Base-by-base conservation (phyloP, 768 basidiomycete genomes). In the Boletus speciosus region DNA sequence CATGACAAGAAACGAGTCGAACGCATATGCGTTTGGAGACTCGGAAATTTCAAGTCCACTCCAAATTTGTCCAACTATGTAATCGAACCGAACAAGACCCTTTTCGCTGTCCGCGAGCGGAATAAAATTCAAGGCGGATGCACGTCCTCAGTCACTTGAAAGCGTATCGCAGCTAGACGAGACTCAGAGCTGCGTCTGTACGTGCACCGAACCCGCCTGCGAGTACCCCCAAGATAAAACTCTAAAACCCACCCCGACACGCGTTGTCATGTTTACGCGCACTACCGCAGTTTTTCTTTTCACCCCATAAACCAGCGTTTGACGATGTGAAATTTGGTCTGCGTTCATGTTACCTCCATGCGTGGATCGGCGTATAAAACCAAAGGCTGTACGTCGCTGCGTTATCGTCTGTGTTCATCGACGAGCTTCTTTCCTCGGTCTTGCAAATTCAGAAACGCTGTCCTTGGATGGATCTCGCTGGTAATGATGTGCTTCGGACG, bases 41-140 rank as follows among this genome's bases (percentile, higher is more conserved):
- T 47, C 35, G n/a, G 46, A 47, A 48, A 59, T 59, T 67, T 67
- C 59, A 65, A 69, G 46, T 36, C 45, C 19, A 60, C 59, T 51
- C 58, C 55, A 69, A 67, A 69, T 65, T 61, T 49, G 56, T 64
- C 39, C 34, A n/a, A 31, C 31, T 36, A 0, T 37, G 49, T 21
- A 55, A 38, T 52, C 34, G 38, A 44, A 25, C 60, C 60, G 60
- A 61, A 58, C 55, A 61, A n/a, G 45, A 21, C 27, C 16, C 32
- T 3, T 32, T 21, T 34, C 32, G 25, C 21, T 15, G 46, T 11
- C 46, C 34, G 46, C 15, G 46, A 47, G 21, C 46, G 21, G 34
- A 35, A 23, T 4, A 31, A 4, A 29, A 19, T 19, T 19, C 19
- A 19, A 19, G 19, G 19, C 19, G 19, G 19, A 19, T 19, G 19